Evolutionary conservation across 2,329 filamentous ascomycete species (phyloP).

Genomic region (Parastagonospora nodorum): DNA sequence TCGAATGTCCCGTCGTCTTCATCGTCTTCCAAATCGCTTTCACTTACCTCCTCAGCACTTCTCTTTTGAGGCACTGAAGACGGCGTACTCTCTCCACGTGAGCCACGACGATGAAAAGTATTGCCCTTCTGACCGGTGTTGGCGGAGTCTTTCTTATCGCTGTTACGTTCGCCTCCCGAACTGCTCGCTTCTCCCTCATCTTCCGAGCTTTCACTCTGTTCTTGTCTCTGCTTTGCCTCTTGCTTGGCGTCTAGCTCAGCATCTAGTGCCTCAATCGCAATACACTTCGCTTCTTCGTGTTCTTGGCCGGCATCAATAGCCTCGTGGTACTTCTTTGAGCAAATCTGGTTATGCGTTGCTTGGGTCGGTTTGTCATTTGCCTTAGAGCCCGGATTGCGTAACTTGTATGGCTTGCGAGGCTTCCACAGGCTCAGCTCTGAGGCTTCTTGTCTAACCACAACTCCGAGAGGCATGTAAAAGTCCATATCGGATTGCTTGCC

Average conservation of each 20-base stretch:
- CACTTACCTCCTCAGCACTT: background rate
- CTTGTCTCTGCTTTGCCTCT: slow-evolving; percentile 2
- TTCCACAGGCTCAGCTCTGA: slow-evolving; percentile 16
- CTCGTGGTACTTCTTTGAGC: slow-evolving; percentile 23
- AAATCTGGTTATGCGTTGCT: slow-evolving; percentile 28
- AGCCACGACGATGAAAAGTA: background rate
- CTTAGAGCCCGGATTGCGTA: background rate
- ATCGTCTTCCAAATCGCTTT: background rate
- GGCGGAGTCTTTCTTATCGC: background rate
- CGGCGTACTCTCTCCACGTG: background rate
- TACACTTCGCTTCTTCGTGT: slow-evolving; percentile 15
- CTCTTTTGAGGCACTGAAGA: background rate
- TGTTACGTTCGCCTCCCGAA: background rate
- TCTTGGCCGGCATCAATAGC: slow-evolving; percentile 12
- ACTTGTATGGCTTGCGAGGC: slow-evolving; percentile 24
- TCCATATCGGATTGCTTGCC: slow-evolving; percentile 26
- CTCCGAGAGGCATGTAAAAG: slow-evolving; percentile 28
- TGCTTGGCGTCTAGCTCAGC: slow-evolving; percentile 17
- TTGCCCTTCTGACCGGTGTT: background rate
- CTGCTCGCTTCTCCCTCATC: background rate
- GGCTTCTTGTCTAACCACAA: slow-evolving; percentile 24
- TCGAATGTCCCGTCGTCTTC: background rate
- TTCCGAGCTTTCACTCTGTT: background rate
- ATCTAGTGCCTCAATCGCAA: slow-evolving; percentile 23
- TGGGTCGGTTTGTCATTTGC: background rate